Evolutionary conservation across 2,329 filamentous ascomycete species (phyloP), one percentile per base, ranked within the genome.

Genomic region (Periconia macrospinosa): DNA sequence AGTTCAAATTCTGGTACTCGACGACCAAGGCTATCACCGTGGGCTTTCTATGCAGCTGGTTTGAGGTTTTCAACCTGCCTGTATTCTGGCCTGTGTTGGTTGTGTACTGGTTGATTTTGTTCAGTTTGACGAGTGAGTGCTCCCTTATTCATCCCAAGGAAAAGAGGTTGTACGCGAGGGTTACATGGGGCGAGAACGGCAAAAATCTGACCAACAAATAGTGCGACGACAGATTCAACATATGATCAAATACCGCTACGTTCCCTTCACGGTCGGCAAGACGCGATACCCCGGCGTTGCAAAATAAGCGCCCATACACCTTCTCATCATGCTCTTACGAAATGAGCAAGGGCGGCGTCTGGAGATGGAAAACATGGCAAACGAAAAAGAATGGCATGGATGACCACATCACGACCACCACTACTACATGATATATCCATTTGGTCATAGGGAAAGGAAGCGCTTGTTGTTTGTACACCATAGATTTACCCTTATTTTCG

Each of bases 161-260:
- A 23, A 9, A 41, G 14, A 33, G 17, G 27, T 33, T 56, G 58
- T 49, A 59, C 23, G 23, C 23, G 23, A 27, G 23, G 23, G 23
- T 5, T 27, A 8, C 8, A 8, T 8, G 23, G 23, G 23, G 8
- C 8, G 23, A 27, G 23, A 8, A 27, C 8, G 8, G 8, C 23
- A 27, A 8, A 27, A 27, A 8, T 3, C 23, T 27, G 23, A n/a
- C 15, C 27, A 45, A 48, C 57, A 23, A 19, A 30, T 66, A 96
- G 92, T 99, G 94, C 87, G 94, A 77, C 91, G 94, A 82, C 94
- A 99, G 80, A 99, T 99, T 67, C 94, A 99, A 80, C 94, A 97
- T 80, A 99, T 99, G 94, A 93, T 99, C 84, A 99, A 97, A 82
- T 99, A 97, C 81, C 91, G 93, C 78, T 99, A 96, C 73, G 92